Conservation (phyloP, 2,329 filamentous ascomycete species). For the Rhynchosporium graminicola region DNA sequence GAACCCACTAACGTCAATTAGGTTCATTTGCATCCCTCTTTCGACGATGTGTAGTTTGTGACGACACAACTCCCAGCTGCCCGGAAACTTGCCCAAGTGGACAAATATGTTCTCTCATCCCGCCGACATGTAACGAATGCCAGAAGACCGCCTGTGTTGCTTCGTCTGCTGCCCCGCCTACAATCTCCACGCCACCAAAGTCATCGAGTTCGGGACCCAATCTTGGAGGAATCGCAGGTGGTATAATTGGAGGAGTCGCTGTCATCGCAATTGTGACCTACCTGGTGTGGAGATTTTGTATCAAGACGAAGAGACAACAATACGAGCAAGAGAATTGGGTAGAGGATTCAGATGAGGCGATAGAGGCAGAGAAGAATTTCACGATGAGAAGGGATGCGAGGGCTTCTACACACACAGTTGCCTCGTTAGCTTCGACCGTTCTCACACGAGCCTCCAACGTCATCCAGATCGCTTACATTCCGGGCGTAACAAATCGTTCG, state of each 20-base stretch:
- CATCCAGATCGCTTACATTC: constrained; percentile 99
- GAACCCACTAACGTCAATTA: constrained; percentile 24
- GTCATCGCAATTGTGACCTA: constrained; percentile 74
- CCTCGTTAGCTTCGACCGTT: constrained; percentile 92
- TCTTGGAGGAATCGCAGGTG: constrained; percentile 84
- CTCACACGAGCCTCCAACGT: constrained; percentile 96
- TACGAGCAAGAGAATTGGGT: constrained; percentile 61
- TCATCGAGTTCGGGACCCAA: constrained; percentile 57
- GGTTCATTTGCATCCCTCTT: constrained; percentile 46
- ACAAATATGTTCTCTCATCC: constrained; percentile 60
- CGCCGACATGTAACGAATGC: constrained; percentile 60
- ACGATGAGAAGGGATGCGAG: constrained; percentile 59
- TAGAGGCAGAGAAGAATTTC: constrained; percentile 55
- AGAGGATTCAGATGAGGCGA: constrained; percentile 51
- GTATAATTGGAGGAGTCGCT: constrained; percentile 82
- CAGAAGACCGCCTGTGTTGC: constrained; percentile 57
- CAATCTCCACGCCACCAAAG: constrained; percentile 37
- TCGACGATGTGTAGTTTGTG: constrained; percentile 61
- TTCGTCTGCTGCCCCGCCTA: constrained; percentile 35
- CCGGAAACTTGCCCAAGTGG: constrained; percentile 53
- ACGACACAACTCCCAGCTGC: constrained; percentile 54
- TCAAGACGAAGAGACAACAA: constrained; percentile 75
- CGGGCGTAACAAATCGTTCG: constrained; percentile 91
- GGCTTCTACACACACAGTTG: constrained; percentile 80
- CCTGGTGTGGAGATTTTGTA: constrained; percentile 83